Conservation (phyloP, 2,329 filamentous ascomycete species). For the Colletotrichum sp. region DNA sequence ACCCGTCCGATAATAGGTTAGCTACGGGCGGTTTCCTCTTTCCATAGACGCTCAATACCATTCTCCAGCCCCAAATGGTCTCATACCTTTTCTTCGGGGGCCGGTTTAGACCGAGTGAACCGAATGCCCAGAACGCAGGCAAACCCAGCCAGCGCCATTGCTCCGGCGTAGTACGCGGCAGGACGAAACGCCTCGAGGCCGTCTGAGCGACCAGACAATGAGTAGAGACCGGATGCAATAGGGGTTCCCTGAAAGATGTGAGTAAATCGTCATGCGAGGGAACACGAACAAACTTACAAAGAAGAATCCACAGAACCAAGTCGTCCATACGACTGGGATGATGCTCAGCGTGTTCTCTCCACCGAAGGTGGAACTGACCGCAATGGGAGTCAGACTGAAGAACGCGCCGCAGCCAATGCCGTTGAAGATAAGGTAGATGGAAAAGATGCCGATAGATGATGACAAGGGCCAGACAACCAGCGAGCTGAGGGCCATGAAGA, state of each 20-base stretch:
- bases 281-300: constrained; percentile 23
- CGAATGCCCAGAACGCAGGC: background rate
- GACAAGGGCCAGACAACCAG: constrained; percentile 31
- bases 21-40: background rate
- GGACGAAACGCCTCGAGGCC: constrained; percentile 26
- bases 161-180: constrained; percentile 31
- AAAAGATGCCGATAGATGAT: constrained; percentile 24
- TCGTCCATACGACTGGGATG: constrained; percentile 30
- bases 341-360: constrained; percentile 27
- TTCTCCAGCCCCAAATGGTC: rapidly evolving
- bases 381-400: constrained; percentile 30
- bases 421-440: constrained; percentile 28
- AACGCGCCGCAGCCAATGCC: constrained; percentile 33
- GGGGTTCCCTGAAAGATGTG: constrained; percentile 26
- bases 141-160: constrained; percentile 24
- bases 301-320: constrained; percentile 32
- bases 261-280: too few species aligned
- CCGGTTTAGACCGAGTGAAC: background rate
- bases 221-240: constrained; percentile 29
- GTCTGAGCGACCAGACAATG: constrained; percentile 21
- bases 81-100: background rate
- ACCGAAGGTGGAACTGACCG: constrained; percentile 26
- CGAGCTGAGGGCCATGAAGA: constrained; percentile 28
- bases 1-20: rapidly evolving
- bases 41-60: rapidly evolving